A percentile compares a stretch with the other conserved stretches of the same genome.
These are phyloP conservation scores for Arachis hypogaea DNA, from an alignment of 306 rosid genomes.

Conservation along the genomic window DNA sequence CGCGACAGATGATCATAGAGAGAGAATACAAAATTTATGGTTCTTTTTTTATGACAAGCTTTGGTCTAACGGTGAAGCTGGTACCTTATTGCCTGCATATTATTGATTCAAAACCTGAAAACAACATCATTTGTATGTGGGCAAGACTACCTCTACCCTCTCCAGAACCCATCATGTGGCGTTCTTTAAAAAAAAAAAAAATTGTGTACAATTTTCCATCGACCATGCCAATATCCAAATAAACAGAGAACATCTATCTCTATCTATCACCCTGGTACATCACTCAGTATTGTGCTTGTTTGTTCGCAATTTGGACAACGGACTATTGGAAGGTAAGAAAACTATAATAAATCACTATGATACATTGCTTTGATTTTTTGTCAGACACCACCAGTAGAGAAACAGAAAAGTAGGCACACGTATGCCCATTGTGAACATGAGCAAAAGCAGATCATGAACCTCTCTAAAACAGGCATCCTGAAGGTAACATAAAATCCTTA, in stretches of 20 bases:
- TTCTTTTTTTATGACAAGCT: too few species aligned
- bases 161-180: not conserved
- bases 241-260: not conserved
- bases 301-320: not conserved
- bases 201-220: too few species aligned
- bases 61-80: too few species aligned
- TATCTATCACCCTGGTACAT: not conserved
- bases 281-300: not conserved
- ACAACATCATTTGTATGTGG: too few species aligned
- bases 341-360: not conserved
- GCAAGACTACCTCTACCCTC: too few species aligned
- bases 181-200: too few species aligned
- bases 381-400: constrained; percentile 10
- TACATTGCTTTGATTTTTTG: not conserved
- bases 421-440: not conserved
- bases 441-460: not conserved
- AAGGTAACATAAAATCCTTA: not conserved
- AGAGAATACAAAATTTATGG: not conserved
- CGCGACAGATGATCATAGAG: not conserved
- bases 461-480: not conserved
- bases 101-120: too few species aligned
- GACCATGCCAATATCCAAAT: not conserved
- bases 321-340: not conserved
- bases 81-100: too few species aligned
- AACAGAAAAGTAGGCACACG: not conserved